phyloP scores from a whole-genome alignment of 73 alveolate genomes.

The Paramecium sonneborni region DNA sequence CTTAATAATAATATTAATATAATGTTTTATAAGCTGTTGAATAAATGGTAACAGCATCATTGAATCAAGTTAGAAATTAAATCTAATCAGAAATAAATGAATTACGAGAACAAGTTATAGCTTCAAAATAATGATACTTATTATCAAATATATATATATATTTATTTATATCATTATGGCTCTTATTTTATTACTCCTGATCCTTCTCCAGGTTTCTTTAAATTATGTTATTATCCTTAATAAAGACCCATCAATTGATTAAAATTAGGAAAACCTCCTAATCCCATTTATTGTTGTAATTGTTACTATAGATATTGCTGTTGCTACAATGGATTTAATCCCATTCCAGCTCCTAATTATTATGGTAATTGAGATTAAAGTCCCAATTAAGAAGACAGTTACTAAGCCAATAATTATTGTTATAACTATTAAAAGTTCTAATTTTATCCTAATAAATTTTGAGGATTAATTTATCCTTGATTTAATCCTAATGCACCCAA shows the following conservation, averaged over 20 bases:
- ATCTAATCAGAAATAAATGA: not conserved
- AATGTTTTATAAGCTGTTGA: constrained; percentile 14
- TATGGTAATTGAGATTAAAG: not conserved
- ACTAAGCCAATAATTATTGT: not conserved
- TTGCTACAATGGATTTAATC: not conserved
- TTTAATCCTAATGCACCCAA: not conserved
- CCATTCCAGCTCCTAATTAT: not conserved
- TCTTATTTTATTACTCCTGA: not conserved
- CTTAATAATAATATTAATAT: constrained; percentile 12
- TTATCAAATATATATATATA: not conserved
- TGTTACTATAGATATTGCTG: not conserved
- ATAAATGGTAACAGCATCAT: not conserved
- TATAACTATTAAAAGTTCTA: not conserved
- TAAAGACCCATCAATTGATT: constrained; percentile 21
- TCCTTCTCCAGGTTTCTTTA: not conserved
- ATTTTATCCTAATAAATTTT: not conserved
- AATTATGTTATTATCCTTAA: not conserved
- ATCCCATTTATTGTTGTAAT: not conserved
- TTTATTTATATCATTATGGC: not conserved
- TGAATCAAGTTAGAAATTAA: not conserved
- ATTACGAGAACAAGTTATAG: constrained; percentile 23
- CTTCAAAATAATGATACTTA: constrained; percentile 15
- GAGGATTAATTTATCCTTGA: not conserved
- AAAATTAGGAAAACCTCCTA: not conserved
- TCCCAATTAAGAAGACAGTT: not conserved